Conservation (phyloP, 108 stramenopile genomes). For the Craspedostauros australis region DNA sequence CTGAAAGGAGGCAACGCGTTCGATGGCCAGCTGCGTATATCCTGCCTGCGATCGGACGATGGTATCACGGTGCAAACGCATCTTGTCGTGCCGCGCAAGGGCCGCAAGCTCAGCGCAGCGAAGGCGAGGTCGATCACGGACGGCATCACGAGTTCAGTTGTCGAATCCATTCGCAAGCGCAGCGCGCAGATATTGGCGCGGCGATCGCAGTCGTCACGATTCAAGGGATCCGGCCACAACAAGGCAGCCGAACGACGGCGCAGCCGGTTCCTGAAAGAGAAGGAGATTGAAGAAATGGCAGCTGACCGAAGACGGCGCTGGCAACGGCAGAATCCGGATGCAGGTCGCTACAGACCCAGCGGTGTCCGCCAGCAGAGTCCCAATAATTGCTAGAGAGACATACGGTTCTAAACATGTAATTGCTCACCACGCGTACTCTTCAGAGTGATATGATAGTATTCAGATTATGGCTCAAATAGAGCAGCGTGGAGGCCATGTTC, state of each 20-base stretch:
- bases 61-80: slow-evolving; percentile 28
- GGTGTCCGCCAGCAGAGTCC: slow-evolving; percentile 49
- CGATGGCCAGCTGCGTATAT: slow-evolving; percentile 59
- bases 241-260: slow-evolving; percentile 53
- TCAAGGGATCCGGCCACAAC: slow-evolving; percentile 33
- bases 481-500: not conserved
- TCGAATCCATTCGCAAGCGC: slow-evolving; percentile 28
- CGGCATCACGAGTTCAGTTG: slow-evolving; percentile 42
- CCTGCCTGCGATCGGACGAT: slow-evolving; percentile 7
- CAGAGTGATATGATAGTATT: not conserved
- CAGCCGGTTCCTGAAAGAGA: slow-evolving; percentile 50
- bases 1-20: slow-evolving; percentile 60
- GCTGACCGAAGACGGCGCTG: slow-evolving; percentile 67
- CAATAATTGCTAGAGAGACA: slow-evolving; percentile 32
- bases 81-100: slow-evolving; percentile 46
- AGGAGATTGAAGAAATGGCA: slow-evolving; percentile 75
- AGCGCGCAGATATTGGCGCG: slow-evolving; percentile 50
- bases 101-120: slow-evolving; percentile 21
- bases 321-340: slow-evolving; percentile 74
- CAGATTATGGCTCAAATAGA: not conserved
- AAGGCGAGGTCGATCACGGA: slow-evolving; percentile 12
- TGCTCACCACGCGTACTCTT: not conserved
- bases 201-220: slow-evolving; percentile 39
- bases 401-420: not conserved
- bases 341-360: slow-evolving; percentile 70